Evolutionary conservation across 202 grass and related monocot species (phyloP).

Genomic region (Setaria italica): DNA sequence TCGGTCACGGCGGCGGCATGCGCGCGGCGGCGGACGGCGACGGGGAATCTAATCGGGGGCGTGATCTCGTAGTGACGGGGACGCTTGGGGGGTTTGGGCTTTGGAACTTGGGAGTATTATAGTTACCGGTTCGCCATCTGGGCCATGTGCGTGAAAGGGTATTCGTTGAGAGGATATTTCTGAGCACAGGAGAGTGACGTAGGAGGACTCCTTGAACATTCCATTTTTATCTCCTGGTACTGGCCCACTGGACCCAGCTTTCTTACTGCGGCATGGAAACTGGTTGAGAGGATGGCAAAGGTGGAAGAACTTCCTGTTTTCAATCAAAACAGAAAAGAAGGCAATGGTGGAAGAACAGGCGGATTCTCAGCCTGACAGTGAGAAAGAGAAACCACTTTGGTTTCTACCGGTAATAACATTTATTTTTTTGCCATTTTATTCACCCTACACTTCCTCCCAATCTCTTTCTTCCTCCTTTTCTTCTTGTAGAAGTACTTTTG

Average conservation of each 20-base stretch:
- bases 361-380: no score
- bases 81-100: background rate
- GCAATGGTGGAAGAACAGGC: no score
- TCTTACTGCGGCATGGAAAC: background rate
- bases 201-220: background rate
- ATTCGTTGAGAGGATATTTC: background rate
- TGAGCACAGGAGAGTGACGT: background rate
- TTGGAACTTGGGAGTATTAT: background rate
- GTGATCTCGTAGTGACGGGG: background rate
- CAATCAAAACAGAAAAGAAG: no score
- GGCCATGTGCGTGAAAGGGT: background rate
- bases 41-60: constrained; percentile 14
- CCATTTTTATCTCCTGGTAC: background rate
- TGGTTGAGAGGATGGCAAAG: background rate
- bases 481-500: no score
- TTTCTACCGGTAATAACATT: no score
- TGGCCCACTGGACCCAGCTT: background rate
- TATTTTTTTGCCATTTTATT: no score
- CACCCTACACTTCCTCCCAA: no score
- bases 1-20: background rate
- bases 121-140: background rate
- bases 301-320: no score
- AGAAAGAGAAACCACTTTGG: no score
- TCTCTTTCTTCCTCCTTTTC: no score
- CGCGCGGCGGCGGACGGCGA: constrained; percentile 21